phyloP scores from a whole-genome alignment of 2,329 filamentous ascomycete species.

The Hypoxylon sp. region DNA sequence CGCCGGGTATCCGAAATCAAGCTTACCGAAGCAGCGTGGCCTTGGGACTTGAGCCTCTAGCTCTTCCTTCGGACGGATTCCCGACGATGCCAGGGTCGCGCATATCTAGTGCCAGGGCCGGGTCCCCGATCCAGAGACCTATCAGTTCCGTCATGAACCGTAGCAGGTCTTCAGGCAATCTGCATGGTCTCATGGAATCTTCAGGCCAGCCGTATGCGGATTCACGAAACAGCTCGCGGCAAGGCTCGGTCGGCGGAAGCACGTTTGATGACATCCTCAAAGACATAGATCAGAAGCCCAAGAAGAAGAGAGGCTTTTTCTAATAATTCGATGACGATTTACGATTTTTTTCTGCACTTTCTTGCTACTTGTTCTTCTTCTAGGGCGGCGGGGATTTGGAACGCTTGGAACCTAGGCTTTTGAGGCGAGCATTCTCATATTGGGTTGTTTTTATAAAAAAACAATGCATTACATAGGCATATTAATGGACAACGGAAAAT shows the following conservation, averaged over 20 bases:
- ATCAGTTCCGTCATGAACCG: slow-evolving; percentile 41
- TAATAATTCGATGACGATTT: slow-evolving; percentile 30
- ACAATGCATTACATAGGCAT: slow-evolving; percentile 20
- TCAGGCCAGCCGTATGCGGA: slow-evolving; percentile 33
- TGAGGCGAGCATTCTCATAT: slow-evolving; percentile 19
- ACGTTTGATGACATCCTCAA: slow-evolving; percentile 50
- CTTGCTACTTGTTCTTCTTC: not conserved
- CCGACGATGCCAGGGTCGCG: slow-evolving; percentile 38
- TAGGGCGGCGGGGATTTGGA: not conserved
- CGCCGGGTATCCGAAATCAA: slow-evolving; percentile 40
- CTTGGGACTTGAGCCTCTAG: slow-evolving; percentile 46
- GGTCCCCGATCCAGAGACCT: slow-evolving; percentile 39
- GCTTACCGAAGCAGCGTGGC: slow-evolving; percentile 46
- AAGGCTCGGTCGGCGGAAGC: slow-evolving; percentile 43
- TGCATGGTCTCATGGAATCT: slow-evolving; percentile 38
- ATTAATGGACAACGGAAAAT: slow-evolving; percentile 23
- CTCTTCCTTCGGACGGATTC: slow-evolving; percentile 35
- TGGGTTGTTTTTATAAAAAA: too few species aligned
- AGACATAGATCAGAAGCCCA: slow-evolving; percentile 46
- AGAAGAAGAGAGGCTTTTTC: slow-evolving; percentile 49
- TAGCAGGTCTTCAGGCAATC: slow-evolving; percentile 46
- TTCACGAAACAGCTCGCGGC: slow-evolving; percentile 37
- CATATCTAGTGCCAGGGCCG: slow-evolving; percentile 40
- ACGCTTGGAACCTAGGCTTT: slow-evolving; percentile 1
- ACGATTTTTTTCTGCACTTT: slow-evolving; percentile 1